Conservation (phyloP, 441 rosid species). For the Bruguiera hainesii region DNA sequence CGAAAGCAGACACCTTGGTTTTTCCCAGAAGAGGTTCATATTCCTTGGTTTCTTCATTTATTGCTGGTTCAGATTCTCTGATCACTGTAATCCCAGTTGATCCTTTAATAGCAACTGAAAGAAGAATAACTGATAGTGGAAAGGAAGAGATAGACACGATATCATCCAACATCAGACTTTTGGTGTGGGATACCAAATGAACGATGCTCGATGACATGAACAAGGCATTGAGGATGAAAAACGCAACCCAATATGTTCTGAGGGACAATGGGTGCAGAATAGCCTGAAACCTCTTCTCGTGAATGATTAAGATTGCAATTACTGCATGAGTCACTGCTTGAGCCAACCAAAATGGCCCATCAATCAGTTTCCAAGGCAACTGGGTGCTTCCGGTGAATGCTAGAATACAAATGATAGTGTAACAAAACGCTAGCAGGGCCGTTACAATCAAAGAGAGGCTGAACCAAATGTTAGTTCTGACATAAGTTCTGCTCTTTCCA, state of each 20-base stretch:
- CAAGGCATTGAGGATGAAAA: constrained; percentile 39
- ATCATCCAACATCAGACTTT: constrained; percentile 48
- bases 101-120: constrained; percentile 57
- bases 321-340: constrained; percentile 68
- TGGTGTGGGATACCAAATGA: constrained; percentile 35
- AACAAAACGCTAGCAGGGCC: constrained; percentile 43
- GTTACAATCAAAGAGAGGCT: constrained; percentile 47
- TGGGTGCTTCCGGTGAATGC: constrained; percentile 36
- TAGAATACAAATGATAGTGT: constrained; percentile 41
- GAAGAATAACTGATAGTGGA: constrained; percentile 58
- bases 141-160: constrained; percentile 45
- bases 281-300: constrained; percentile 70
- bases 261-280: constrained; percentile 54
- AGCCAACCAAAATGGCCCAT: constrained; percentile 57
- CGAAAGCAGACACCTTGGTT: constrained; percentile 52
- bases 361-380: constrained; percentile 40
- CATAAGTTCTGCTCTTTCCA: constrained; percentile 25
- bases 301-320: constrained; percentile 54
- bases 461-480: constrained; percentile 42
- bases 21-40: constrained; percentile 37
- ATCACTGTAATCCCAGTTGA: constrained; percentile 48
- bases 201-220: constrained; percentile 52
- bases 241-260: constrained; percentile 61
- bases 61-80: constrained; percentile 30
- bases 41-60: constrained; percentile 24